Evolutionary conservation across 345 rosid species (phyloP).

Genomic region (Arabidopsis arenosa): DNA sequence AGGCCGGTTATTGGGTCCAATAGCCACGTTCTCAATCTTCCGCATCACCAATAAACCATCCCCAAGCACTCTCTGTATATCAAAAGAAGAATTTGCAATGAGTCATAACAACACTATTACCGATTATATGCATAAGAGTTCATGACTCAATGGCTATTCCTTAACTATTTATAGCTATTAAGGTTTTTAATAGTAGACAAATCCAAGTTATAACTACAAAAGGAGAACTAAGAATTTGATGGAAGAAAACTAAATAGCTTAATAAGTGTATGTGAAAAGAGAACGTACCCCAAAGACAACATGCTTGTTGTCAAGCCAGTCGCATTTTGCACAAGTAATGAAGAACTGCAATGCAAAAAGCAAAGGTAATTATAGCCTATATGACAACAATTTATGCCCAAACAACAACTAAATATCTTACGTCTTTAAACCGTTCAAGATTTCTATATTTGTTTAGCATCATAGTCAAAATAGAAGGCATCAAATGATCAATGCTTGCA

Average conservation of each 20-base stretch:
- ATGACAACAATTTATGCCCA: background rate
- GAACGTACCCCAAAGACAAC: slow-evolving; percentile 94
- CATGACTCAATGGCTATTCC: slow-evolving; percentile 9
- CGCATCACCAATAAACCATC: slow-evolving; percentile 85
- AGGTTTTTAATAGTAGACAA: background rate
- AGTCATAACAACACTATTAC: background rate
- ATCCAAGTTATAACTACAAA: slow-evolving; percentile 1
- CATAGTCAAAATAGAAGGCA: slow-evolving; percentile 11
- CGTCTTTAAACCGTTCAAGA: background rate
- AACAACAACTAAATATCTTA: slow-evolving; percentile 3
- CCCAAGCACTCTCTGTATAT: slow-evolving; percentile 82
- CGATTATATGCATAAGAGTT: background rate
- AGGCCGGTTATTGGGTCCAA: slow-evolving; percentile 91
- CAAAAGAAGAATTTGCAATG: slow-evolving; percentile 29
- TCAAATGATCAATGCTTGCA: slow-evolving; percentile 2
- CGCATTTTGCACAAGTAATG: slow-evolving; percentile 92
- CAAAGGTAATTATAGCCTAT: background rate
- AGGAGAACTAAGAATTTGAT: slow-evolving; percentile 7
- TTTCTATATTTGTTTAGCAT: background rate
- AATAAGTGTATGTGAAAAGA: slow-evolving; percentile 4
- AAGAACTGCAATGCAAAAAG: slow-evolving; percentile 75
- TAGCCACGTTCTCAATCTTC: slow-evolving; percentile 95
- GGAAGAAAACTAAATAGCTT: slow-evolving; percentile 11
- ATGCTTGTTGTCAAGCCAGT: slow-evolving; percentile 98
- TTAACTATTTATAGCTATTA: background rate